Percentiles rank a stretch among this genome's conserved stretches.
Evolutionary conservation across 108 stramenopile species (phyloP).

Genomic region (Cyclostephanos invisitatus): DNA sequence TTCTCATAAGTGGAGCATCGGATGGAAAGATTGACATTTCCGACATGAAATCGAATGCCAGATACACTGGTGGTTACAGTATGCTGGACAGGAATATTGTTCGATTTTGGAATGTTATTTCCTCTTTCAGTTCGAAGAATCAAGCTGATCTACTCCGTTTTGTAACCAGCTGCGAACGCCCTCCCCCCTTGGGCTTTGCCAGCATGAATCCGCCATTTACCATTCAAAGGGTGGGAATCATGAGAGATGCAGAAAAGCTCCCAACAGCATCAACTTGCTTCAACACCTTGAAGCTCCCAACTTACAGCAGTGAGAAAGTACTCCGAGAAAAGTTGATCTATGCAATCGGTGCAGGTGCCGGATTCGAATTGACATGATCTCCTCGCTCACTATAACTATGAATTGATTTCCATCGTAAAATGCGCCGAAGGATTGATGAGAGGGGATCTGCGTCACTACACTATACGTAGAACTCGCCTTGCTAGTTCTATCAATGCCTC

Average conservation of each 20-base stretch:
- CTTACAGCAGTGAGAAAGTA: constrained; percentile 93
- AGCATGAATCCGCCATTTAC: constrained; percentile 96
- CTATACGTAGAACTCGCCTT: constrained; percentile 14
- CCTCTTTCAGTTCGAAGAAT: constrained; percentile 72
- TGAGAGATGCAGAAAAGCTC: constrained; percentile 87
- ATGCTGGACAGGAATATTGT: constrained; percentile 75
- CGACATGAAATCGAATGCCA: constrained; percentile 88
- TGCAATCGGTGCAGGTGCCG: constrained; percentile 87
- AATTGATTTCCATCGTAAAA: constrained; percentile 47
- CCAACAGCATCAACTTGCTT: constrained; percentile 98
- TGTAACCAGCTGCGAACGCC: constrained; percentile 95
- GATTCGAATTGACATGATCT: constrained; percentile 82
- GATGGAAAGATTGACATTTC: constrained; percentile 88
- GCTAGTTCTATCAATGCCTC: constrained; percentile 1
- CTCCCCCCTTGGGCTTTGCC: constrained; percentile 96
- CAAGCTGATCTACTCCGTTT: constrained; percentile 92
- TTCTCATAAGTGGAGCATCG: constrained; percentile 87
- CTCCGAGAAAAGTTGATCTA: constrained; percentile 78
- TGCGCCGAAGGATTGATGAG: constrained; percentile 33
- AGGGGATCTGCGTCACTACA: constrained; percentile 22
- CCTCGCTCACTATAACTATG: constrained; percentile 37
- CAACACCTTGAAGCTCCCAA: constrained; percentile 97
- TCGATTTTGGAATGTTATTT: constrained; percentile 92
- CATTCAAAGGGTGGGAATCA: constrained; percentile 89
- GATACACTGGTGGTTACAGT: constrained; percentile 91